Evolutionary conservation across 164 flowering plant genomes (phyloP).

Genomic region (Kingdonia uniflora): DNA sequence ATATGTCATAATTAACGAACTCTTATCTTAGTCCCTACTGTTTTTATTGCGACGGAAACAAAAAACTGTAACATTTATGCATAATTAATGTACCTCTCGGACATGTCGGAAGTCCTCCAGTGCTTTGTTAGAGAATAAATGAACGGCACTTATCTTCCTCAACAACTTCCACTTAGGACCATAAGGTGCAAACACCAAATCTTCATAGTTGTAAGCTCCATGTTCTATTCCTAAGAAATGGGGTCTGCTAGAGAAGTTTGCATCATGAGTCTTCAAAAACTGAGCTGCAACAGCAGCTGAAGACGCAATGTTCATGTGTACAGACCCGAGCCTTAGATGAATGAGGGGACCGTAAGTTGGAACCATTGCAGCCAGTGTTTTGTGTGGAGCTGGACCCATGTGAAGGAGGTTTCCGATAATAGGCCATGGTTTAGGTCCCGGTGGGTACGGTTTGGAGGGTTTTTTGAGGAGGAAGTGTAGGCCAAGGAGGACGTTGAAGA

Average conservation of each 20-base stretch:
- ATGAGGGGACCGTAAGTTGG: conserved; percentile 60
- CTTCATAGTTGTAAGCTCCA: conserved; percentile 70
- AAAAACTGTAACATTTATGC: too few species aligned
- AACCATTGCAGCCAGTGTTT: too few species aligned
- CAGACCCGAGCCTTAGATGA: conserved; percentile 63
- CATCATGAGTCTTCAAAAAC: too few species aligned
- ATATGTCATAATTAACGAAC: too few species aligned
- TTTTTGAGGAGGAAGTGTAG: not conserved
- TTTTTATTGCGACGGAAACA: too few species aligned
- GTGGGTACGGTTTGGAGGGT: conserved; percentile 33
- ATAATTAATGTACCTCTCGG: conserved; percentile 44
- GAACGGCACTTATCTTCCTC: conserved; percentile 60
- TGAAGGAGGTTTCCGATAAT: conserved; percentile 81
- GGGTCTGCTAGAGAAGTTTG: too few species aligned
- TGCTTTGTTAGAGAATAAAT: conserved; percentile 76
- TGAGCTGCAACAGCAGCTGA: conserved; percentile 61
- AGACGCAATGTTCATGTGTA: conserved; percentile 65
- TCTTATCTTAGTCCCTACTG: too few species aligned
- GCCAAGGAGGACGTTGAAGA: not conserved
- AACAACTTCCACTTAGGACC: conserved; percentile 80
- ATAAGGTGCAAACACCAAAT: conserved; percentile 81
- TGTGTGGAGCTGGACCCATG: conserved; percentile 74
- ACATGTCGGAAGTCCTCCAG: conserved; percentile 54
- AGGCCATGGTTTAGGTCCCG: conserved; percentile 90
- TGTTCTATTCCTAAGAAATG: conserved; percentile 66